Percentiles rank a stretch among this genome's conserved stretches.
Evolutionary conservation across 2,329 filamentous ascomycete genomes (phyloP).

Genomic region (Herpotrichia juniperi): DNA sequence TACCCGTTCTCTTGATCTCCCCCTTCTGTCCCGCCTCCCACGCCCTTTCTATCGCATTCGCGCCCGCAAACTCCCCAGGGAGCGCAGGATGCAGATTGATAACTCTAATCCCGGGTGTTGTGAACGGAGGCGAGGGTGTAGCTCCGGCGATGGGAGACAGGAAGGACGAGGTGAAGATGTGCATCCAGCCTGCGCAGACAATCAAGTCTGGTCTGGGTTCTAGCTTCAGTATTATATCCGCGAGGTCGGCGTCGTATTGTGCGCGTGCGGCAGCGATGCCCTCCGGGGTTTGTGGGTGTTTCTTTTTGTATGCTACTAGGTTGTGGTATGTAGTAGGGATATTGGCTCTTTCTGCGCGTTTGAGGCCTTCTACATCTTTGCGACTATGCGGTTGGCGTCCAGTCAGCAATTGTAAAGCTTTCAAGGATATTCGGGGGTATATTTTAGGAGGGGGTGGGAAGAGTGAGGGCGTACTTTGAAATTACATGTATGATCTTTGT

Average conservation of each 20-base stretch:
- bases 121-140: no score
- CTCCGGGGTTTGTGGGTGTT: constrained; percentile 55
- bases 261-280: constrained; percentile 62
- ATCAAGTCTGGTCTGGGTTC: constrained; percentile 69
- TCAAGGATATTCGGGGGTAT: no score
- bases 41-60: constrained; percentile 77
- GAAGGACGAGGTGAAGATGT: constrained; percentile 75
- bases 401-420: background rate
- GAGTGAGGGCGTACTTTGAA: constrained; percentile 46
- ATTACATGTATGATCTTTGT: constrained; percentile 67
- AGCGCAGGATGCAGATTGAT: constrained; percentile 85
- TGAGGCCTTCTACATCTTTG: constrained; percentile 68
- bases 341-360: constrained; percentile 61
- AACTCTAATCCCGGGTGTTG: constrained; percentile 62
- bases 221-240: constrained; percentile 68
- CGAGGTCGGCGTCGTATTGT: constrained; percentile 77
- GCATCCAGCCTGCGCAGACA: constrained; percentile 85
- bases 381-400: constrained; percentile 24
- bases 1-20: constrained; percentile 71
- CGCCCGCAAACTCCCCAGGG: constrained; percentile 77
- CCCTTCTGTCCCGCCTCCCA: constrained; percentile 74
- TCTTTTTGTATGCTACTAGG: constrained; percentile 76
- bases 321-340: constrained; percentile 85
- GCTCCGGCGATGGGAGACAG: constrained; percentile 69
- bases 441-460: background rate